These are phyloP conservation scores for Aaosphaeria arxii DNA, from an alignment of 2,329 filamentous ascomycete species.

Conservation along the genomic window DNA sequence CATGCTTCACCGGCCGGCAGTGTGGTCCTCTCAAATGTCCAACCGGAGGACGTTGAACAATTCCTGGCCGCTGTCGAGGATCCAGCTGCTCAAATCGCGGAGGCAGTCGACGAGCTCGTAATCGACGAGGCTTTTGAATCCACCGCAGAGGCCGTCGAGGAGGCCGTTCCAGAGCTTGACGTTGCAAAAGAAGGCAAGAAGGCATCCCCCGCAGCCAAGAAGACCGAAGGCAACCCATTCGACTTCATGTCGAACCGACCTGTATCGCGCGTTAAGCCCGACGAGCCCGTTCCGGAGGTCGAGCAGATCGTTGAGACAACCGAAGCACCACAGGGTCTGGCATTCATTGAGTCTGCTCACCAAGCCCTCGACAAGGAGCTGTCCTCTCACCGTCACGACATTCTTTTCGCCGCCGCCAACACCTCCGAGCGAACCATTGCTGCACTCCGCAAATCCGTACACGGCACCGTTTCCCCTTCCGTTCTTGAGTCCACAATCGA, in stretches of 20 bases:
- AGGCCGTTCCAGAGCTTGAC: conserved; percentile 3
- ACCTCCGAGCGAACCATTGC: conserved; percentile 12
- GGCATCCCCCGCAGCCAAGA: conserved; percentile 7
- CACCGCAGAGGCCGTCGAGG: conserved; percentile 17
- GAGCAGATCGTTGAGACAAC: neutral
- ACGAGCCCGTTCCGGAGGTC: conserved; percentile 11
- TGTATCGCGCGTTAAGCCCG: conserved; percentile 21
- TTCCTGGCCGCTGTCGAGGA: conserved; percentile 21
- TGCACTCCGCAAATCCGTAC: conserved; percentile 10
- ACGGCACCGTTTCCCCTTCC: conserved; percentile 4
- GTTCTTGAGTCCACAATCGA: conserved; percentile 1
- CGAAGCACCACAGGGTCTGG: neutral
- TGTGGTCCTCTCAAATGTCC: conserved; percentile 17
- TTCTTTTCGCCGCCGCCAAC: conserved; percentile 11
- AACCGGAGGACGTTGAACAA: conserved; percentile 10
- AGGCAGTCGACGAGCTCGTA: neutral
- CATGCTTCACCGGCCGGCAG: conserved; percentile 15
- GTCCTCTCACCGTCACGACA: neutral
- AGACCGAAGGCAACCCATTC: conserved; percentile 28
- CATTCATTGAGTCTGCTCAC: neutral
- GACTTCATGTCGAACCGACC: conserved; percentile 37
- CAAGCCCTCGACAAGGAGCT: neutral
- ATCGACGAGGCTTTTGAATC: conserved; percentile 3
- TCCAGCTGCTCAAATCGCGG: conserved; percentile 14
- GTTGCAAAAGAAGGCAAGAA: neutral